These are phyloP conservation scores for Euryodendron excelsum DNA, from an alignment of 148 eudicot genomes.

Conservation along the genomic window DNA sequence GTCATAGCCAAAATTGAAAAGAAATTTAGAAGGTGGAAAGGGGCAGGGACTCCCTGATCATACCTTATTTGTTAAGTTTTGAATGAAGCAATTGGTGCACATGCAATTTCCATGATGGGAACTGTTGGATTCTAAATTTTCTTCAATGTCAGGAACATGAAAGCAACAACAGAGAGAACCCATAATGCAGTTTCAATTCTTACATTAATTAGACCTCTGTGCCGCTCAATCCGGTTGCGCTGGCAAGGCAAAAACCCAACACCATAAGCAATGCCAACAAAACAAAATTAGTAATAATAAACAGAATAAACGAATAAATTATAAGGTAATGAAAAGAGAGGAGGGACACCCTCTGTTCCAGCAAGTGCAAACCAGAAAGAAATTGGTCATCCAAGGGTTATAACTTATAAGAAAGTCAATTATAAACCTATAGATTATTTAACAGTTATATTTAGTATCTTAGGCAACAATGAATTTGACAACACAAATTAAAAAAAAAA, in stretches of 20 bases:
- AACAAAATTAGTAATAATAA: no score
- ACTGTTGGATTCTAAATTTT: conserved; percentile 9
- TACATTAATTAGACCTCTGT: not conserved
- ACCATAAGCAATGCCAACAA: not conserved
- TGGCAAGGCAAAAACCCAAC: no score
- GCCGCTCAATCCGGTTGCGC: no score
- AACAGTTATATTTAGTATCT: no score
- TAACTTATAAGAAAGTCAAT: no score
- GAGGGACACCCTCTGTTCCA: not conserved
- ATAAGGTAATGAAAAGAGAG: no score
- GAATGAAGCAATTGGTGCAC: conserved; percentile 10
- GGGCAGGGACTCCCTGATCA: no score
- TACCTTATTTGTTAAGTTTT: conserved; percentile 27
- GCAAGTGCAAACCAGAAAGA: not conserved
- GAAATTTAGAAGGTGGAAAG: not conserved
- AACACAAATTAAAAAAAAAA: no score
- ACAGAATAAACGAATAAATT: no score
- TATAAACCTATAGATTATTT: not conserved
- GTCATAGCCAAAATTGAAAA: no score
- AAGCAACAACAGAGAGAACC: conserved; percentile 36
- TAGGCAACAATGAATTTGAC: no score
- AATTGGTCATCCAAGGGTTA: not conserved
- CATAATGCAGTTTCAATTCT: conserved; percentile 23
- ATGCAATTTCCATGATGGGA: conserved; percentile 13
- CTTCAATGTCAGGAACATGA: conserved; percentile 17